Conservation (phyloP, 148 eudicot genomes). For the Pouteria glomerata region DNA sequence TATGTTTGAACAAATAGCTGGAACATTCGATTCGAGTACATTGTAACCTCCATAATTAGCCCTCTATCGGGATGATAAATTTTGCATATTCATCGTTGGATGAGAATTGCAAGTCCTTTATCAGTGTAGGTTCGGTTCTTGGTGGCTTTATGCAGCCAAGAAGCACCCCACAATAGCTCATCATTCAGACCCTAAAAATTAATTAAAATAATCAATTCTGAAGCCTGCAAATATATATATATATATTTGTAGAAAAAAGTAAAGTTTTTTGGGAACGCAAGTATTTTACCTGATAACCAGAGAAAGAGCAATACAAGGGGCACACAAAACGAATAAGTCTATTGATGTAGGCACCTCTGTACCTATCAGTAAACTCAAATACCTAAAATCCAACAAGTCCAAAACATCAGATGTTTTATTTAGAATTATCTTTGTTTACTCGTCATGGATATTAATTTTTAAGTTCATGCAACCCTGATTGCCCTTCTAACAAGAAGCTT, state of each 20-base stretch:
- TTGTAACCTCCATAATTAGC: no score
- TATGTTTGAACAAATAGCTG: no score
- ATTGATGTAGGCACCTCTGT: slow-evolving; percentile 69
- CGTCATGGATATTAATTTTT: background rate
- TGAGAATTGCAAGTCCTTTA: no score
- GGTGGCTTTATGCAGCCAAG: slow-evolving; percentile 81
- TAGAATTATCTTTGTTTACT: background rate
- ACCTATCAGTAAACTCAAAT: slow-evolving; percentile 74
- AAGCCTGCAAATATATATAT: background rate
- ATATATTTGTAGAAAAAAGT: background rate
- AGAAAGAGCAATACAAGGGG: slow-evolving; percentile 60
- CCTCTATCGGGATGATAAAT: no score
- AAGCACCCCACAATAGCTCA: slow-evolving; percentile 84
- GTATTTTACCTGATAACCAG: slow-evolving; percentile 63
- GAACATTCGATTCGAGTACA: no score
- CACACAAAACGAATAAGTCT: slow-evolving; percentile 45
- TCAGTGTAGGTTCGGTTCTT: slow-evolving; percentile 61
- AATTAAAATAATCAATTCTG: background rate
- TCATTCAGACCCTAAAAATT: slow-evolving; percentile 29
- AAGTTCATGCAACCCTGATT: slow-evolving; percentile 39
- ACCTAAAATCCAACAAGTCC: slow-evolving; percentile 32
- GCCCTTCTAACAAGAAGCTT: slow-evolving; percentile 60
- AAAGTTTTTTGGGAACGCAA: background rate
- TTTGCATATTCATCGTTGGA: no score
- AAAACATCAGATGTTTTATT: background rate